phyloP scores from a whole-genome alignment of 805 yeast genomes.

The Starmerella apicola region DNA sequence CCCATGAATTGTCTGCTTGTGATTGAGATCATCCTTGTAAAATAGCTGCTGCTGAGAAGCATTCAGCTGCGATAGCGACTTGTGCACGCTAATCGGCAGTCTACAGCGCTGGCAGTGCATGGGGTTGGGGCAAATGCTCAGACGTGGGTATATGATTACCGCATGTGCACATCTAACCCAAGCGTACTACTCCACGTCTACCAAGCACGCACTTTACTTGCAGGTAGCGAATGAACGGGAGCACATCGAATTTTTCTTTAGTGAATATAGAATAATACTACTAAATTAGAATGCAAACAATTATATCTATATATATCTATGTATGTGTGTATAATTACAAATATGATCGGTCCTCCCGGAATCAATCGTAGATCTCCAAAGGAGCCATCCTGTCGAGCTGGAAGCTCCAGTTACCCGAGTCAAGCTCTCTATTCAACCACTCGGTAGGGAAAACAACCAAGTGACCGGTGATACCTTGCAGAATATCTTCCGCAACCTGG shows the following conservation, averaged over 20 bases:
- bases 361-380: constrained; percentile 73
- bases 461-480: constrained; percentile 70
- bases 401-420: constrained; percentile 84
- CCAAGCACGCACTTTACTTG: too few relatives aligned
- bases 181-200: background rate
- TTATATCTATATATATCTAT: too few relatives aligned
- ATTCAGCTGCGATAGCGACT: constrained; percentile 40
- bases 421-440: constrained; percentile 80
- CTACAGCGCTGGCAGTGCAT: constrained; percentile 50
- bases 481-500: constrained; percentile 60
- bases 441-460: constrained; percentile 84
- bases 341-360: too few relatives aligned
- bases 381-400: constrained; percentile 91
- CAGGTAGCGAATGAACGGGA: too few relatives aligned
- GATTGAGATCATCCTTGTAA: constrained; percentile 26
- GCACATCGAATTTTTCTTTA: too few relatives aligned
- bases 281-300: too few relatives aligned
- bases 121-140: too few relatives aligned
- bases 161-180: background rate
- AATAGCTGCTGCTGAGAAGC: constrained; percentile 46
- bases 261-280: too few relatives aligned
- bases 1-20: constrained; percentile 19
- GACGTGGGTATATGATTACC: too few relatives aligned
- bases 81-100: constrained; percentile 44
- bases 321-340: too few relatives aligned